These are phyloP conservation scores for Nitzschia sp. DNA, from an alignment of 108 stramenopile species.

Conservation along the genomic window DNA sequence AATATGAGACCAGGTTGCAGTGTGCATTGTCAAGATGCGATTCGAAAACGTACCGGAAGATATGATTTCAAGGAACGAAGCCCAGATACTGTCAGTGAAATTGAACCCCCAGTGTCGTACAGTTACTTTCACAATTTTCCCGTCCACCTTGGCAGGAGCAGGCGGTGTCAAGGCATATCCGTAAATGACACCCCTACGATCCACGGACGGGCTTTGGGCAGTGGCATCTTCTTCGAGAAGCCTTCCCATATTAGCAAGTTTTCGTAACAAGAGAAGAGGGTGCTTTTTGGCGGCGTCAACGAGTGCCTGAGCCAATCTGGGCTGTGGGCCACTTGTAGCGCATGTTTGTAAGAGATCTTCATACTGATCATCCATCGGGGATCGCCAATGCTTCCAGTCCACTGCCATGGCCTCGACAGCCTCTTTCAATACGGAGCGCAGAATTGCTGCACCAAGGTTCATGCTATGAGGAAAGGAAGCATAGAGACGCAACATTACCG, in stretches of 20 bases:
- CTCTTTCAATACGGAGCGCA: slow-evolving; percentile 44
- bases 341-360: slow-evolving; percentile 43
- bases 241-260: slow-evolving; percentile 31
- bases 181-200: slow-evolving; percentile 35
- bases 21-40: neutral
- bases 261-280: slow-evolving; percentile 61
- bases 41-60: slow-evolving; percentile 9
- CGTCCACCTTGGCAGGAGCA: slow-evolving; percentile 26
- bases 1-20: neutral
- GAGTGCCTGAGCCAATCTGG: slow-evolving; percentile 38
- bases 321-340: slow-evolving; percentile 16
- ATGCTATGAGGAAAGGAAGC: slow-evolving; percentile 41
- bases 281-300: slow-evolving; percentile 52
- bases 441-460: slow-evolving; percentile 43
- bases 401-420: slow-evolving; percentile 31
- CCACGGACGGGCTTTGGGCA: slow-evolving; percentile 5
- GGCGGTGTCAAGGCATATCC: slow-evolving; percentile 26
- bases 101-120: slow-evolving; percentile 66
- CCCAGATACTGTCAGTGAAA: slow-evolving; percentile 62
- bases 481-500: slow-evolving; percentile 56
- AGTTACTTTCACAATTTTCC: slow-evolving; percentile 33
- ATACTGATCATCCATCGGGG: slow-evolving; percentile 53
- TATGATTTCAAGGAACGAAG: slow-evolving; percentile 52
- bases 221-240: slow-evolving; percentile 53
- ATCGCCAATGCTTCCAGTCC: slow-evolving; percentile 49